A percentile compares a stretch with the other conserved stretches of the same genome.
phyloP scores from a whole-genome alignment of 176 grass and related monocot species.

The Saccharum spontaneum region DNA sequence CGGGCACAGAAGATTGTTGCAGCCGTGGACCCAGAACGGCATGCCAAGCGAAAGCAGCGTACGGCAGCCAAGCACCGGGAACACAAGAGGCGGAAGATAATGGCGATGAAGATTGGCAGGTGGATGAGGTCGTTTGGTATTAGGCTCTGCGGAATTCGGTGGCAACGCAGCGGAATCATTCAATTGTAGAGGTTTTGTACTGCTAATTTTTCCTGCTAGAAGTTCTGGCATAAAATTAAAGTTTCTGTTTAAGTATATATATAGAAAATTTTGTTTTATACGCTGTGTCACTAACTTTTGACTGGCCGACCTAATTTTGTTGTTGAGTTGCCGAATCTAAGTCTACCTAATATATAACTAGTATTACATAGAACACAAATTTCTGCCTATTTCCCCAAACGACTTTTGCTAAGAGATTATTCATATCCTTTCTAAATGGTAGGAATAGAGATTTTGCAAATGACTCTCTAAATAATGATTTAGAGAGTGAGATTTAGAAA shows the following conservation, averaged over 20 bases:
- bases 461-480: too few species aligned
- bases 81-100: constrained; percentile 79
- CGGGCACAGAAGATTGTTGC: constrained; percentile 63
- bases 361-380: too few species aligned
- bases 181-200: constrained; percentile 14
- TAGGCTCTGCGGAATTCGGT: neutral
- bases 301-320: neutral
- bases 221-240: constrained; percentile 18
- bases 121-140: constrained; percentile 53
- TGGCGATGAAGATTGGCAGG: constrained; percentile 68
- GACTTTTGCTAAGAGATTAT: too few species aligned
- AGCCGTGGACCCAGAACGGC: constrained; percentile 62
- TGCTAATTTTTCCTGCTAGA: neutral
- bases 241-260: neutral
- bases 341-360: too few species aligned
- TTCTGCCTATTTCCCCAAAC: too few species aligned
- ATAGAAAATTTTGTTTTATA: neutral
- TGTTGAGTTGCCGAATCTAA: neutral
- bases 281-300: neutral
- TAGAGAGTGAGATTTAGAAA: too few species aligned
- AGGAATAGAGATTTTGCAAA: too few species aligned
- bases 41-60: constrained; percentile 79
- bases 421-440: too few species aligned
- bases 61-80: constrained; percentile 57
- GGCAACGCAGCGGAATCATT: too few species aligned